Evolutionary conservation across 768 basidiomycete species (phyloP).

Genomic region (Suillus bovinus): DNA sequence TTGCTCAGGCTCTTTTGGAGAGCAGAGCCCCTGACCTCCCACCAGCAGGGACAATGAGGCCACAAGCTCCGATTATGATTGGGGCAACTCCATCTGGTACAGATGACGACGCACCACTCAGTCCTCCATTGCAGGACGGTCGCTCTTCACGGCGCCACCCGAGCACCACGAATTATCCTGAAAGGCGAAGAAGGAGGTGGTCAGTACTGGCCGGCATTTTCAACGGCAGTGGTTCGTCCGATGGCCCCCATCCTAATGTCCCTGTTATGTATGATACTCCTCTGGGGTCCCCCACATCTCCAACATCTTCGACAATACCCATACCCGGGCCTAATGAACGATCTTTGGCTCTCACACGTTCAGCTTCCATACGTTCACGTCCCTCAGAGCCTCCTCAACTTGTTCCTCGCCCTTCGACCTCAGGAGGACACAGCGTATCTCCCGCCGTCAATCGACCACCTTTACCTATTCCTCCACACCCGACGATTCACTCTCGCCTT

Average conservation of each 20-base stretch:
- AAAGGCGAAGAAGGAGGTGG: conserved; percentile 65
- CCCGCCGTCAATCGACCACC: conserved; percentile 22
- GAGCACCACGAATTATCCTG: conserved; percentile 32
- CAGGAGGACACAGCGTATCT: conserved; percentile 28
- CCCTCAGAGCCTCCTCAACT: conserved; percentile 16
- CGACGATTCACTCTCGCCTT: conserved; percentile 55
- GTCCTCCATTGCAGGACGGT: conserved; percentile 50
- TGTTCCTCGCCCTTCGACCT: conserved; percentile 36
- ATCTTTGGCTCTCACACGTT: conserved; percentile 24
- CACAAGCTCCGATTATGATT: conserved; percentile 71
- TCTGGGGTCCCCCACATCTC: conserved; percentile 19
- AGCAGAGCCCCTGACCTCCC: conserved; percentile 77
- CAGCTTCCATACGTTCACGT: conserved; percentile 26
- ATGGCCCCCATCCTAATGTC: conserved; percentile 28
- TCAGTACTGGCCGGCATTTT: conserved; percentile 61
- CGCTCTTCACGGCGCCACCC: conserved; percentile 33
- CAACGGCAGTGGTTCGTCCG: conserved; percentile 23
- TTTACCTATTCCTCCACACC: conserved; percentile 29
- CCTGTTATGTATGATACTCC: conserved; percentile 22
- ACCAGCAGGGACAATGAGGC: conserved; percentile 61
- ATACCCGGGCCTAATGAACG: conserved; percentile 20
- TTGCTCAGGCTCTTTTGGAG: conserved; percentile 74
- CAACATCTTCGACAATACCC: conserved; percentile 18
- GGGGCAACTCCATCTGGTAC: conserved; percentile 41
- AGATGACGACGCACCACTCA: conserved; percentile 45